Evolutionary conservation across 1,139 yeast species (phyloP), one percentile per base, ranked within the genome.

Genomic region (Diutina siamensis): DNA sequence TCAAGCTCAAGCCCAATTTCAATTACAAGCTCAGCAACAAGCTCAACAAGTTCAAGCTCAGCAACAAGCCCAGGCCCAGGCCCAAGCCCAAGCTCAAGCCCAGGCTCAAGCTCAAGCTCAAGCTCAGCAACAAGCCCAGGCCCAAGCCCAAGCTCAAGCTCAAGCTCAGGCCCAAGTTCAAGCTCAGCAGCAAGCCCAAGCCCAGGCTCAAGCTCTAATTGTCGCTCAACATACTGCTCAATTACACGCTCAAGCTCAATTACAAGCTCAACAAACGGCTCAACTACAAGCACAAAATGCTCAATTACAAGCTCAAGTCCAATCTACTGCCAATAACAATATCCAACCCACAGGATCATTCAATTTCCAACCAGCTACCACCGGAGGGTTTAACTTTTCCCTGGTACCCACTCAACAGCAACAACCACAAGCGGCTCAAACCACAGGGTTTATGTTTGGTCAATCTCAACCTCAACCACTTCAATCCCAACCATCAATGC

Each of bases 1-100:
- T 13, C 25, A 35, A 35, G 34, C 34, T 15, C 66, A 61, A 45
- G 41, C 54, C 19, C 55, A 56, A 57, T 57, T 57, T 49, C 52
- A 55, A 38, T 8, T 18, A 4, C 36, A 44, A 18, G 22, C 31
- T 9, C 35, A 33, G 32, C 45, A 44, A 15, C 48, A 38, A 15
- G 36, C 21, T 2, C 46, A 36, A 19, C 46, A 44, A 31, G 46
- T 42, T 33, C 48, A 46, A 28, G 35, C 38, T 12, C 47, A 46
- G 18, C 51, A 50, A 22, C 52, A 48, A 18, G 48, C 45, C n/a
- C 49, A 45, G 17, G 50, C 46, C 25, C 48, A 42, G 13, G 50
- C 46, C 5, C 51, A 45, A 19, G 49, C 44, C n/a, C 53, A 48
- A 19, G 56, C 49, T 41, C 56, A 48, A 27, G 53, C 44, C 31